phyloP scores from a whole-genome alignment of 2,329 filamentous ascomycete genomes.

The Calonectria hongkongensis region DNA sequence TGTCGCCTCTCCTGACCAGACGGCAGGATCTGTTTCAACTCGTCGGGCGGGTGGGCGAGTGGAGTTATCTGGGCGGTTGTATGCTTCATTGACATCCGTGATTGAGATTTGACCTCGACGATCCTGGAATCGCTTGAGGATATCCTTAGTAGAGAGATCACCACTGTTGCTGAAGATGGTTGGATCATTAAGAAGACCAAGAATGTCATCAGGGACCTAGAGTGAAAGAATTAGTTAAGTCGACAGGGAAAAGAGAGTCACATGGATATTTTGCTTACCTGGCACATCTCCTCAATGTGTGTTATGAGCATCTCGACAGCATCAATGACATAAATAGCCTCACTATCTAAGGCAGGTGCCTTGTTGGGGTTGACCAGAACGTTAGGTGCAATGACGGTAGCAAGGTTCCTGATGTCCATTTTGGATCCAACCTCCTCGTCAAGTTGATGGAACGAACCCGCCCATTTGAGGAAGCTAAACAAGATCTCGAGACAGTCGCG shows the following conservation, averaged over 20 bases:
- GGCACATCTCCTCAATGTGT: constrained; percentile 96
- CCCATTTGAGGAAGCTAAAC: constrained; percentile 98
- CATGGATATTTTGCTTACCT: constrained; percentile 79
- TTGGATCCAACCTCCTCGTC: constrained; percentile 98
- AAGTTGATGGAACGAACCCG: constrained; percentile 96
- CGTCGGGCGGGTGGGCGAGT: constrained; percentile 73
- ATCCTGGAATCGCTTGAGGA: constrained; percentile 93
- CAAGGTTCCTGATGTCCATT: constrained; percentile 98
- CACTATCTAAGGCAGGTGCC: constrained; percentile 82
- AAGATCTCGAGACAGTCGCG: constrained; percentile 96
- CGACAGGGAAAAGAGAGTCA: neutral
- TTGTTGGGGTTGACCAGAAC: constrained; percentile 85
- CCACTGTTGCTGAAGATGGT: constrained; percentile 86
- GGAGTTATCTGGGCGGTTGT: constrained; percentile 75
- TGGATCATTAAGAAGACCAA: constrained; percentile 89
- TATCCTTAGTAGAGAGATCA: constrained; percentile 97
- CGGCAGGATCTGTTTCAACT: constrained; percentile 91
- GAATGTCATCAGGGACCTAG: constrained; percentile 94
- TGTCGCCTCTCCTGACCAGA: constrained; percentile 89
- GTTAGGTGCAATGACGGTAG: constrained; percentile 97
- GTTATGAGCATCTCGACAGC: constrained; percentile 94
- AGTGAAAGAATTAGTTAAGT: constrained; percentile 42
- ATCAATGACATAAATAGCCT: constrained; percentile 94
- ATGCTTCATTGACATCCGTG: constrained; percentile 75
- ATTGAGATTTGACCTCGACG: constrained; percentile 77